phyloP scores from a whole-genome alignment of 129 eudicot genomes.

The Rutidosis leptorrhynchoides region DNA sequence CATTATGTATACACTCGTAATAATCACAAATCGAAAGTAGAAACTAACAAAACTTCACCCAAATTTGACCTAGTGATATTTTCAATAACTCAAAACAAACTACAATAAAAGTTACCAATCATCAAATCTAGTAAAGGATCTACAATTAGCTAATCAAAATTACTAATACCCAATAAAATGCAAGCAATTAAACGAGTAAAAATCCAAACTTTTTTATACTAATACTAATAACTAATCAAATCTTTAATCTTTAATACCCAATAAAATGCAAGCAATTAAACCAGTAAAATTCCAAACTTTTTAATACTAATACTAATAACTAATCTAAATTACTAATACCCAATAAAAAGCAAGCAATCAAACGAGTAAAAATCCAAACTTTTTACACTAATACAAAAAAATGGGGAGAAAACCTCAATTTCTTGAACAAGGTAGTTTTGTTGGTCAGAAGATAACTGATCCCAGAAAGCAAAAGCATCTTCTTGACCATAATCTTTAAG shows the following conservation, averaged over 20 bases:
- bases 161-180: background rate
- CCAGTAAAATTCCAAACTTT: background rate
- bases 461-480: conserved; percentile 92
- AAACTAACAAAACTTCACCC: background rate
- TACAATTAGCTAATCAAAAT: background rate
- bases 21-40: background rate
- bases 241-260: background rate
- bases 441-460: conserved; percentile 73
- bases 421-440: conserved; percentile 79
- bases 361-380: background rate
- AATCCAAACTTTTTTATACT: background rate
- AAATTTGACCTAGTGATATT: background rate
- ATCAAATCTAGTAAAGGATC: conserved; percentile 11
- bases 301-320: background rate
- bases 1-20: background rate
- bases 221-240: background rate
- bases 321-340: background rate
- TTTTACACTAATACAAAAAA: background rate
- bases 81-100: conserved; percentile 9
- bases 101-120: background rate
- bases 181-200: background rate
- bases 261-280: background rate
- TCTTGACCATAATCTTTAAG: conserved; percentile 99
- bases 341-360: background rate
- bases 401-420: conserved; percentile 47